These are phyloP conservation scores for Fusarium miscanthi DNA, from an alignment of 2,329 filamentous ascomycete species.

Conservation along the genomic window DNA sequence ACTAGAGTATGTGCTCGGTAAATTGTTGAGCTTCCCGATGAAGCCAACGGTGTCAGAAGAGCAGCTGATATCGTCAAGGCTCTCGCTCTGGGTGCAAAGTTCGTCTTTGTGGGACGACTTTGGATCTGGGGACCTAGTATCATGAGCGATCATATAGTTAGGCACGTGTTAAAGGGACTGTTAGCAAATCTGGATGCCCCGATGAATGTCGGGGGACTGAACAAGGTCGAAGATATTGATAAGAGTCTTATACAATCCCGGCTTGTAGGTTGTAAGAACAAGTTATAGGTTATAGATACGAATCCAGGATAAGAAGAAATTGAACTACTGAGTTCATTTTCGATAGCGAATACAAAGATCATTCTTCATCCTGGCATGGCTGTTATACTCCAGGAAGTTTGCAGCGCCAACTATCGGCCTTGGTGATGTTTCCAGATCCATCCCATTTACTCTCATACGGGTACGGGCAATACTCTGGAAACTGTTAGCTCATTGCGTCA, in stretches of 20 bases:
- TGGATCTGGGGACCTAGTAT: constrained; percentile 24
- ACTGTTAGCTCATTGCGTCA: not conserved
- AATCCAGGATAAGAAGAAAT: not conserved
- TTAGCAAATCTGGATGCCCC: constrained; percentile 11
- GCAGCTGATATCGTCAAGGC: constrained; percentile 27
- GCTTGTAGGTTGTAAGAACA: not conserved
- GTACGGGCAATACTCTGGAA: constrained; percentile 7
- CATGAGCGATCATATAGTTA: constrained; percentile 22
- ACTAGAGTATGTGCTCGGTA: too few species aligned
- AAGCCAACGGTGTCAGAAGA: constrained; percentile 3
- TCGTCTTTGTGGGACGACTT: constrained; percentile 14
- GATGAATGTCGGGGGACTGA: constrained; percentile 7
- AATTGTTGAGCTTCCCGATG: too few species aligned
- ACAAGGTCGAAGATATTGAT: not conserved
- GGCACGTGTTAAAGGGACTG: constrained; percentile 12
- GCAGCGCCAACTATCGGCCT: not conserved
- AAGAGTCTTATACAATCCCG: constrained; percentile 1
- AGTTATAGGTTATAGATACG: not conserved
- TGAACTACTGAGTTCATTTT: rapidly evolving
- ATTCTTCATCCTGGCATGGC: rapidly evolving
- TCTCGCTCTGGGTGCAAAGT: constrained; percentile 22
- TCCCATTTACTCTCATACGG: constrained; percentile 11
- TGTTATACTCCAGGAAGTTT: not conserved
- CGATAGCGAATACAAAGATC: not conserved
- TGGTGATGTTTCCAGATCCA: not conserved